Evolutionary conservation across 2,329 filamentous ascomycete genomes (phyloP).

Genomic region (Escovopsis sp.): DNA sequence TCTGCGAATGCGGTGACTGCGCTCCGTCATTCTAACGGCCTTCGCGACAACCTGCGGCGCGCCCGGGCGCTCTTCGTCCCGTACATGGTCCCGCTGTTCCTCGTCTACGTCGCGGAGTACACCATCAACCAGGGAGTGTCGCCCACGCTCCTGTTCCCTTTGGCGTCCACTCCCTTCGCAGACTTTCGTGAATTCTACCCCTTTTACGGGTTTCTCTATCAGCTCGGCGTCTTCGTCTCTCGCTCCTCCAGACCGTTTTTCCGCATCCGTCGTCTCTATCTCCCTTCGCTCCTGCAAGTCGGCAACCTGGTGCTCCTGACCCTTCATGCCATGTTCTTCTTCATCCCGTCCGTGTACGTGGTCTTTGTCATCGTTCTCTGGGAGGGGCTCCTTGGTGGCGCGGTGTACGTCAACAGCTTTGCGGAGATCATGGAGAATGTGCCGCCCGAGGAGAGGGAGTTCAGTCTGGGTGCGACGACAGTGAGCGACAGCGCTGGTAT

Average conservation of each 20-base stretch:
- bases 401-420: conserved; percentile 94
- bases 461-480: conserved; percentile 76
- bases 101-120: conserved; percentile 94
- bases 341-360: conserved; percentile 75
- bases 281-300: conserved; percentile 70
- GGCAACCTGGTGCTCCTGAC: conserved; percentile 61
- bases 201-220: conserved; percentile 88
- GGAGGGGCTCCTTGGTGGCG: conserved; percentile 82
- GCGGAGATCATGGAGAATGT: conserved; percentile 83
- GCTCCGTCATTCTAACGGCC: conserved; percentile 10
- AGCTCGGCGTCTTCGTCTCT: conserved; percentile 88
- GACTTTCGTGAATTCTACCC: conserved; percentile 84
- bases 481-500: conserved; percentile 89
- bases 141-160: conserved; percentile 77
- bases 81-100: conserved; percentile 76
- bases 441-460: conserved; percentile 65
- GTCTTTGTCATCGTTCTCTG: conserved; percentile 79
- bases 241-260: conserved; percentile 81
- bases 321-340: conserved; percentile 62
- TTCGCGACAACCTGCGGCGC: conserved; percentile 45
- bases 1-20: conserved; percentile 6
- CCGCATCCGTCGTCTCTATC: conserved; percentile 65
- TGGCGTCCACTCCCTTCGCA: conserved; percentile 59
- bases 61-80: conserved; percentile 57
- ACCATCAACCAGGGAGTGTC: conserved; percentile 93